These are phyloP conservation scores for Brasilioporus rufonigricans DNA, from an alignment of 768 basidiomycete genomes.

Conservation along the genomic window DNA sequence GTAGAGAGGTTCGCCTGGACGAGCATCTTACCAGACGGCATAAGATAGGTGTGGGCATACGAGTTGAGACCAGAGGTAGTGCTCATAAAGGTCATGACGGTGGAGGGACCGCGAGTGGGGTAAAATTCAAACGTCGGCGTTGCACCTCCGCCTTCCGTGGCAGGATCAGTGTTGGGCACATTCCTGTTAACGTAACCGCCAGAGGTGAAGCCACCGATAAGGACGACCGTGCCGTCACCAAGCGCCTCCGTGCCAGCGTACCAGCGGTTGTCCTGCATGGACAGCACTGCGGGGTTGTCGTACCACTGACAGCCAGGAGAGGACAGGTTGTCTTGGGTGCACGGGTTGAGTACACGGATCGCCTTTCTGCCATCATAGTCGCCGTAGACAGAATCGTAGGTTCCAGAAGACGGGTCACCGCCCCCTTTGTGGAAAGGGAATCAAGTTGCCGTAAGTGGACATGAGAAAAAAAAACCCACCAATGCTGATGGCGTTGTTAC, in stretches of 20 bases:
- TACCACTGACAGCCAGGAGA: constrained; percentile 62
- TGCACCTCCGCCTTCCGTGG: constrained; percentile 56
- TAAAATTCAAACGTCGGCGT: constrained; percentile 83
- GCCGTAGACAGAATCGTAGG: constrained; percentile 61
- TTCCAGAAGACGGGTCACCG: constrained; percentile 25
- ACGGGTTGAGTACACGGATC: constrained; percentile 80
- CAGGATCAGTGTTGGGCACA: constrained; percentile 61
- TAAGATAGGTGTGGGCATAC: constrained; percentile 69
- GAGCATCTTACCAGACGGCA: constrained; percentile 72
- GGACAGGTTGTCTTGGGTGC: constrained; percentile 45
- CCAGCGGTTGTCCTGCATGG: constrained; percentile 69
- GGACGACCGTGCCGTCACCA: constrained; percentile 69
- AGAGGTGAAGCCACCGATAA: constrained; percentile 75
- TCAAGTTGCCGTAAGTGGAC: constrained; percentile 30
- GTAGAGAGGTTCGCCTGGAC: constrained; percentile 77
- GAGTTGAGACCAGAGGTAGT: constrained; percentile 73
- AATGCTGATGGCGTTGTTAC: constrained; percentile 64
- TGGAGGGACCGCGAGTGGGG: constrained; percentile 54
- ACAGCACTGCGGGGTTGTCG: constrained; percentile 58
- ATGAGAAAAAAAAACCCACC: constrained; percentile 22
- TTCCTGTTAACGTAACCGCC: constrained; percentile 79
- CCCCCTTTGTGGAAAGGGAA: constrained; percentile 27
- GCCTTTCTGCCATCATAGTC: constrained; percentile 80
- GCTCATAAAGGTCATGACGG: constrained; percentile 61
- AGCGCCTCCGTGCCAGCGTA: constrained; percentile 71